phyloP scores from a whole-genome alignment of 1,284 basidiomycete species.

The Trametes polyzona region DNA sequence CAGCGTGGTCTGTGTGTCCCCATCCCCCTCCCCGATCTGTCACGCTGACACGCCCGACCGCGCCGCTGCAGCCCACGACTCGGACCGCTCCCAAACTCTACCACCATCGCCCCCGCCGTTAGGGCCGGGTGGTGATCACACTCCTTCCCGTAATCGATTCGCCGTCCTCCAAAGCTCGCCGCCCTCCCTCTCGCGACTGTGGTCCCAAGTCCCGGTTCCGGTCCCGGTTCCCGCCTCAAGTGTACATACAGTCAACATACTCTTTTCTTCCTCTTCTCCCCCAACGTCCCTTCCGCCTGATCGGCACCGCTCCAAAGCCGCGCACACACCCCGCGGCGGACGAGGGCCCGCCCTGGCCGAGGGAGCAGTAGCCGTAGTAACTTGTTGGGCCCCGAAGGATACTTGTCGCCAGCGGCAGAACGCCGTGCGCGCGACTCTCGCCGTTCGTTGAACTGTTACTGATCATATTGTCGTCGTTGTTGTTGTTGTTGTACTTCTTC shows the following conservation, averaged over 20 bases:
- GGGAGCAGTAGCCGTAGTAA: too few species aligned
- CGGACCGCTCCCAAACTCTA: not conserved
- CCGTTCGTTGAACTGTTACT: too few species aligned
- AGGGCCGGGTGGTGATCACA: conserved; percentile 7
- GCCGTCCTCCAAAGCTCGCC: not conserved
- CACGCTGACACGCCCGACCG: too few species aligned
- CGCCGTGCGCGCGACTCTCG: too few species aligned
- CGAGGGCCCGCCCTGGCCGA: too few species aligned
- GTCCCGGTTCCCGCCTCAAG: not conserved
- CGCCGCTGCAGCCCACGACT: not conserved
- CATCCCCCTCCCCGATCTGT: not conserved
- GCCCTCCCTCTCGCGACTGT: not conserved
- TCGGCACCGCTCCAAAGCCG: not conserved
- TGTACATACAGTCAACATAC: conserved; percentile 7
- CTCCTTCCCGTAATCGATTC: too few species aligned
- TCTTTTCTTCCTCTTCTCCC: too few species aligned
- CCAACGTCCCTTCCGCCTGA: not conserved
- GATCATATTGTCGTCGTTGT: too few species aligned
- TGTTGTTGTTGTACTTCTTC: too few species aligned
- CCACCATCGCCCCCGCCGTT: not conserved
- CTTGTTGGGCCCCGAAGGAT: too few species aligned
- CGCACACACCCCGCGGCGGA: too few species aligned
- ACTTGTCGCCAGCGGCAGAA: too few species aligned
- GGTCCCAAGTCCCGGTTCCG: not conserved
- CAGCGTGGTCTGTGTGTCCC: not conserved